Evolutionary conservation across 352 stramenopile genomes (phyloP).

Genomic region (Globisporangium radiosum): DNA sequence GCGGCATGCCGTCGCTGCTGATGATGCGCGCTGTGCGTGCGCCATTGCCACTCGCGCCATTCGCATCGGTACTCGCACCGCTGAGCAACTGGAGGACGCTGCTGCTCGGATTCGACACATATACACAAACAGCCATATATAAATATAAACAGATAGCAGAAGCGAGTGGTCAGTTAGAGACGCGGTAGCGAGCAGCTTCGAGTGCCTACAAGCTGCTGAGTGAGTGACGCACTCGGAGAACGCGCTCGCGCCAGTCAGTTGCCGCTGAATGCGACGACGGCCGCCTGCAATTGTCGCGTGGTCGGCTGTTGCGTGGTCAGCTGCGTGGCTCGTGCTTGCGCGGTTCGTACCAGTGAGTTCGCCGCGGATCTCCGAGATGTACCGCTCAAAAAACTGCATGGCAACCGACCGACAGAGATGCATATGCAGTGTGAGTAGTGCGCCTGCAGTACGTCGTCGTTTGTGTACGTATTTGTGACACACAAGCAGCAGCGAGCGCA

Average conservation of each 20-base stretch:
- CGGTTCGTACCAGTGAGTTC: constrained; percentile 19
- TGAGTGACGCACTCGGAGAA: constrained; percentile 11
- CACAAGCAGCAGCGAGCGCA: not conserved
- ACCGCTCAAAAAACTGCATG: constrained; percentile 15
- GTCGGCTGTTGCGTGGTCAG: too few relatives aligned
- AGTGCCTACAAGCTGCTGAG: not conserved
- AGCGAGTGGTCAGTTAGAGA: not conserved
- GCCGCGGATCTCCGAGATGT: constrained; percentile 23
- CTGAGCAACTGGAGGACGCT: constrained; percentile 47
- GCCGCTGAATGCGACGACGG: constrained; percentile 6
- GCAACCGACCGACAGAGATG: not conserved
- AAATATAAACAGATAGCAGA: not conserved
- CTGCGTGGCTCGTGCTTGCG: not conserved
- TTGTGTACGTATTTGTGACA: too few relatives aligned
- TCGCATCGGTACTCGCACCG: too few relatives aligned
- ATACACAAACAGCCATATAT: not conserved
- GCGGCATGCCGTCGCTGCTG: constrained; percentile 52
- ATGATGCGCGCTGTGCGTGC: constrained; percentile 45
- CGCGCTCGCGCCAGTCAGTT: constrained; percentile 4
- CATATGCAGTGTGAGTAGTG: not conserved
- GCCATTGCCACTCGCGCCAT: constrained; percentile 14
- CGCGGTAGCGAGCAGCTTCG: too few relatives aligned
- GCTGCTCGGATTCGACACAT: constrained; percentile 1
- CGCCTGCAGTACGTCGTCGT: not conserved
- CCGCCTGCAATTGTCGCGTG: not conserved